A percentile compares a stretch with the other conserved stretches of the same genome.
Conservation (phyloP, 148 eudicot genomes). For the Fagopyrum esculentum region DNA sequence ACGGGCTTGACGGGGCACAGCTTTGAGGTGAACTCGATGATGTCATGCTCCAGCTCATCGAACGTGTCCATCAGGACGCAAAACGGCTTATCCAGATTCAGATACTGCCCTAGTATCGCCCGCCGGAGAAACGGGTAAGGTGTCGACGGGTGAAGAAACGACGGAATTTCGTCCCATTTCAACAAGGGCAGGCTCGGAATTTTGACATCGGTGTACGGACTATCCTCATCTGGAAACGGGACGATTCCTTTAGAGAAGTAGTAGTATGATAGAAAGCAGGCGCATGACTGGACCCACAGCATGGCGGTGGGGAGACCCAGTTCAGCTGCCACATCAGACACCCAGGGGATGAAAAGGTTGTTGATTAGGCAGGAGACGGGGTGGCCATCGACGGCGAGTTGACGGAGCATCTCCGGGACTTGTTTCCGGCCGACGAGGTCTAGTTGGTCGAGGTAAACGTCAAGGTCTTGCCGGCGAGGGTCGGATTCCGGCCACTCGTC, state of each 20-base stretch:
- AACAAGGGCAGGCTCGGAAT: conserved; percentile 25
- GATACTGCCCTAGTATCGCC: conserved; percentile 57
- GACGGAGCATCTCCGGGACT: conserved; percentile 13
- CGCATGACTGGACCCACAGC: conserved; percentile 37
- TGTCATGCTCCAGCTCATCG: conserved; percentile 55
- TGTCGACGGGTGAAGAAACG: conserved; percentile 37
- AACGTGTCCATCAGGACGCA: conserved; percentile 69
- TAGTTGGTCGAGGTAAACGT: conserved; percentile 22
- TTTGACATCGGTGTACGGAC: conserved; percentile 14
- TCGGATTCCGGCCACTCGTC: conserved; percentile 7
- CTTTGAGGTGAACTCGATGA: conserved; percentile 35
- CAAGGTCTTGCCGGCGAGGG: conserved; percentile 16
- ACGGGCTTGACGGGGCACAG: conserved; percentile 47
- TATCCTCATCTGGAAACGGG: conserved; percentile 15
- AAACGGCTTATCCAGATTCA: conserved; percentile 42
- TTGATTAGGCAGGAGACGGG: conserved; percentile 25
- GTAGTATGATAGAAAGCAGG: conserved; percentile 27
- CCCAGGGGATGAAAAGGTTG: conserved; percentile 40
- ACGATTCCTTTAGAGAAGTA: conserved; percentile 15
- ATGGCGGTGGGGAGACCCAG: conserved; percentile 29
- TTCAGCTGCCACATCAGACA: conserved; percentile 23
- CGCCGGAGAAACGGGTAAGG: conserved; percentile 44
- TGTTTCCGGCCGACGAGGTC: conserved; percentile 21
- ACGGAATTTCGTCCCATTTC: conserved; percentile 30
- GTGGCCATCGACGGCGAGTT: conserved; percentile 13